These are phyloP conservation scores for Phytophthora podocarpi DNA, from an alignment of 352 stramenopile species.

Conservation along the genomic window DNA sequence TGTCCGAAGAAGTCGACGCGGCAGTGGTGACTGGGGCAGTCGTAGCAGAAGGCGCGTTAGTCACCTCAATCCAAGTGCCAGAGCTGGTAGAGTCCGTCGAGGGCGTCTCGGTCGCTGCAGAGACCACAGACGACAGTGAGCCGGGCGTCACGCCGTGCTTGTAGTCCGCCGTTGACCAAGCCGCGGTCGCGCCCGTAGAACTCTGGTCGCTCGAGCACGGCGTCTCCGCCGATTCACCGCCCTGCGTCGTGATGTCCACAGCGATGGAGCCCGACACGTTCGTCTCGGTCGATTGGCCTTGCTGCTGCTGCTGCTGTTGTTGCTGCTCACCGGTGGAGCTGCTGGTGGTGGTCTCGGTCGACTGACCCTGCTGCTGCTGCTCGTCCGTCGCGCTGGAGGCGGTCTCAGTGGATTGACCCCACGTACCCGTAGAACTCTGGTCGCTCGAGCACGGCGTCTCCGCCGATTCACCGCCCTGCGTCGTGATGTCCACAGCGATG, in stretches of 20 bases:
- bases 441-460: slow-evolving; percentile 17
- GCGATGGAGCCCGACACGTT: slow-evolving; percentile 9
- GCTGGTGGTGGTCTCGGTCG: neutral
- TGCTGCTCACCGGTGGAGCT: neutral
- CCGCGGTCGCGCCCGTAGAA: slow-evolving; percentile 5
- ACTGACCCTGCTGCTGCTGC: neutral
- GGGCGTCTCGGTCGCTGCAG: neutral
- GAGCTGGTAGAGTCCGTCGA: slow-evolving; percentile 2
- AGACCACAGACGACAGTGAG: slow-evolving; percentile 4
- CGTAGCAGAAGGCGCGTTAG: neutral
- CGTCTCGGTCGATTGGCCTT: neutral
- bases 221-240: slow-evolving; percentile 7
- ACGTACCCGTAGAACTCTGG: slow-evolving; percentile 10
- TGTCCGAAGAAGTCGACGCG: slow-evolving; percentile 7
- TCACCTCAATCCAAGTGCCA: slow-evolving; percentile 8
- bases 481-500: slow-evolving; percentile 5
- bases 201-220: slow-evolving; percentile 18
- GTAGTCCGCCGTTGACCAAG: slow-evolving; percentile 11
- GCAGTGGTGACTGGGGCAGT: neutral
- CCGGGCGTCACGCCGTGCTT: slow-evolving; percentile 15
- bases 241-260: neutral
- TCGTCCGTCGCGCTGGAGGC: neutral
- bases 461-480: slow-evolving; percentile 3
- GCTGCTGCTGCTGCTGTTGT: too few relatives aligned
- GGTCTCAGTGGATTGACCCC: neutral